These are phyloP conservation scores for Arabidopsis lyrata DNA, from an alignment of 441 rosid genomes.

Conservation along the genomic window DNA sequence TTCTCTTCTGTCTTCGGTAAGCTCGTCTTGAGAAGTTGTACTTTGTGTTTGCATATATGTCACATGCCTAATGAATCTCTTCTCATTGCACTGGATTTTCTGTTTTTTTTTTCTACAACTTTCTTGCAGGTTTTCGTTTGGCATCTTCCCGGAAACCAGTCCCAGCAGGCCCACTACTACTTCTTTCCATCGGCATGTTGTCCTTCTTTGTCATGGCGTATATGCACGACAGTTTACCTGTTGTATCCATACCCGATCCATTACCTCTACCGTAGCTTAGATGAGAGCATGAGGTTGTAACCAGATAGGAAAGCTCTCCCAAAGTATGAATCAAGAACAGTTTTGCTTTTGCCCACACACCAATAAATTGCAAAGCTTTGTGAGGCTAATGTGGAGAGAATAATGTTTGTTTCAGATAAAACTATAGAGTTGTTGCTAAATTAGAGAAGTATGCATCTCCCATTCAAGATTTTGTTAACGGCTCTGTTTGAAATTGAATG, in stretches of 20 bases:
- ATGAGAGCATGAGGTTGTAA: slow-evolving; percentile 16
- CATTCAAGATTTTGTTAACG: neutral
- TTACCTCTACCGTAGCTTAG: slow-evolving; percentile 44
- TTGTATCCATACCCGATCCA: slow-evolving; percentile 11
- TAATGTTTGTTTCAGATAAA: slow-evolving; percentile 21
- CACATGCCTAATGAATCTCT: neutral
- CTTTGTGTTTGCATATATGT: slow-evolving; percentile 17
- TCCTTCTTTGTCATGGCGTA: slow-evolving; percentile 48
- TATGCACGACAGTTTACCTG: slow-evolving; percentile 47
- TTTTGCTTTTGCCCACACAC: slow-evolving; percentile 31
- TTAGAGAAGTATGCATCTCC: neutral
- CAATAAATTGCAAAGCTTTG: slow-evolving; percentile 35
- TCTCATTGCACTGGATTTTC: neutral
- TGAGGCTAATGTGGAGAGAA: slow-evolving; percentile 17
- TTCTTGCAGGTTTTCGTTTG: slow-evolving; percentile 68
- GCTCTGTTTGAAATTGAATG: neutral
- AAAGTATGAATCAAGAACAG: slow-evolving; percentile 12
- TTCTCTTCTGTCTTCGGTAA: slow-evolving; percentile 80
- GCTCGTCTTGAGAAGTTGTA: neutral
- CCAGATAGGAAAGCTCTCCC: slow-evolving; percentile 10
- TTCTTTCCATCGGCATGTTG: slow-evolving; percentile 61
- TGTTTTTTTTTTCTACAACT: neutral
- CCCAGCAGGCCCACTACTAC: slow-evolving; percentile 75
- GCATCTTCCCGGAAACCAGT: slow-evolving; percentile 65
- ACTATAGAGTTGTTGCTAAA: slow-evolving; percentile 21